Base-by-base conservation (phyloP, 805 yeast species). In the Ogataea zsoltii region DNA sequence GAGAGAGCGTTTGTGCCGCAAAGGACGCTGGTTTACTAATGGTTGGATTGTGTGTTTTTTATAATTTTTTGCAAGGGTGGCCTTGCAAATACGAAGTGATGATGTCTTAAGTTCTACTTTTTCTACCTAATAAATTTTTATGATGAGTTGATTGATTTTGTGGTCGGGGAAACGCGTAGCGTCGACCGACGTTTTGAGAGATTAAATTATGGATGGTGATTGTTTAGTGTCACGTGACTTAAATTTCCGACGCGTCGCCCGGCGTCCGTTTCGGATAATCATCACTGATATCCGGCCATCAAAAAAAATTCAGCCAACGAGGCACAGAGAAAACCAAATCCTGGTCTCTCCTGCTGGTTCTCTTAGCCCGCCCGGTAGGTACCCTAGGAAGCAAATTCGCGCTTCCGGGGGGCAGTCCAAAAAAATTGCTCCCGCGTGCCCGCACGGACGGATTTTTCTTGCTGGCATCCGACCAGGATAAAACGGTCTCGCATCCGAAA, bases 41-140 rank as follows among this genome's bases (percentile, higher is more conserved):
- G 11, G 16, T 12, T 14, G 11, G 28, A 16, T 10, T 5, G 13
- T 17, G 13, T 23, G 21, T n/a, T 7, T 10, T 11, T 14, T n/a
- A n/a, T n/a, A n/a, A n/a, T n/a, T 29, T 18, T 16, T 29, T 40
- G 33, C 39, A 35, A 34, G 49, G 49, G 49, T 45, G 49, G 49
- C 49, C 42, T 41, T 41, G 39, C 26, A 30, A 17, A 9, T 11
- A 14, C 28, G 17, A 31, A 16, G 12, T 25, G 23, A 17, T 26
- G 9, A 10, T 15, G 10, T 10, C 23, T 14, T 16, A 5, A 38
- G 14, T 38, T 28, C 33, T 26, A 35, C 6, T n/a, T 16, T 12
- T 29, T 34, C 16, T 19, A 21, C 9, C 25, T 21, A 21, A 21
- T 21, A 21, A 21, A 5, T 16, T 34, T 19, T 34, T 10, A 34